Evolutionary conservation across 306 rosid genomes (phyloP), one percentile per base, ranked within the genome.

Genomic region (Prunus davidiana): DNA sequence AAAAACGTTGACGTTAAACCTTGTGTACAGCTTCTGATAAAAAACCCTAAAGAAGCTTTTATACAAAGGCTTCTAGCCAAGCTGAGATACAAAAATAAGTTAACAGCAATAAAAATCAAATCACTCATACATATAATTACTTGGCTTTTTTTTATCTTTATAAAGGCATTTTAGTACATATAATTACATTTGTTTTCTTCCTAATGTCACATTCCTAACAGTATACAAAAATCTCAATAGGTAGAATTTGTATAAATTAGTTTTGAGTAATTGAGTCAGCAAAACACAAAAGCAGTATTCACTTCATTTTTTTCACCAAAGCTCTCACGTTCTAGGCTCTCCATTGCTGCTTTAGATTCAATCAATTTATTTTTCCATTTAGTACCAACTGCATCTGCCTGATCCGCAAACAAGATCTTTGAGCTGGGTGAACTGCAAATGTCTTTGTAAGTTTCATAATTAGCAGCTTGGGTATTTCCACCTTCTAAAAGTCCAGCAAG

Each of bases 381-480:
- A 64, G 84, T 62, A 74, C 90, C 88, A 45, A 82, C 81, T 2
- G 88, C 92, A 73, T 89, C 88, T 5, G 97, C 97, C 80, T 95
- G 99, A 80, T 90, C 90, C 12, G 97, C 84, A 81, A 95, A 92
- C 76, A 87, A 75, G 78, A 60, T 20, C 76, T 86, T 82, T 3
- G 93, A 88, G 30, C 84, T 62, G 32, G 92, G 82, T 14, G 97
- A 90, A 41, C 85, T 49, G 78, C 97, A 95, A 43, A 92, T 92
- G 67, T 82, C 87, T 78, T 82, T 88, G 74, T 95, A 95, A 63
- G 91, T 78, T 76, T 91, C 97, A 46, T 95, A 95, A 76, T 76
- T 34, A 46, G 92, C 93, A 62, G 91, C 99, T 15, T 64, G 79
- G 76, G 97, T 91, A 58, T 78, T 81, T 62, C 93, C 92, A 70